Evolutionary conservation across 495 filamentous ascomycete species (phyloP).

Genomic region (Daldinia concentrica): DNA sequence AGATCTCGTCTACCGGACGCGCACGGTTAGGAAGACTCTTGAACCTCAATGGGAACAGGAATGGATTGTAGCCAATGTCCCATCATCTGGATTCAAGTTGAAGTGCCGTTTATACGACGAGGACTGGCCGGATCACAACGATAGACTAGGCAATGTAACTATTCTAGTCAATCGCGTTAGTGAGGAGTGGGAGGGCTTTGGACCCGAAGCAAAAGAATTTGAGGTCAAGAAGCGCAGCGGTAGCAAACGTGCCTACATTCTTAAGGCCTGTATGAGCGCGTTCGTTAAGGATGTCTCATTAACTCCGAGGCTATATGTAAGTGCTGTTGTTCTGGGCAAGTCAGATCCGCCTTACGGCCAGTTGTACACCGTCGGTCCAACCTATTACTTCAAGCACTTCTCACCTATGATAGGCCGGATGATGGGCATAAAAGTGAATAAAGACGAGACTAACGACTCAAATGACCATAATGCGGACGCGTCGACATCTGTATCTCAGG

Average conservation of each 20-base stretch:
- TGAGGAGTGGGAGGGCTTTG: slow-evolving; percentile 73
- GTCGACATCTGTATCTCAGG: slow-evolving; percentile 24
- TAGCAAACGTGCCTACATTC: slow-evolving; percentile 83
- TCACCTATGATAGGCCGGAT: slow-evolving; percentile 89
- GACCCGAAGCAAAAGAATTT: slow-evolving; percentile 64
- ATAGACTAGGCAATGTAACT: slow-evolving; percentile 84
- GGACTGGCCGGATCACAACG: slow-evolving; percentile 85
- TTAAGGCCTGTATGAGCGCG: slow-evolving; percentile 67
- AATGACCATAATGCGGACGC: slow-evolving; percentile 39
- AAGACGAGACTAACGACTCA: slow-evolving; percentile 50
- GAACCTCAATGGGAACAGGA: slow-evolving; percentile 84
- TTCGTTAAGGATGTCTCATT: slow-evolving; percentile 66
- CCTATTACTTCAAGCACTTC: slow-evolving; percentile 83
- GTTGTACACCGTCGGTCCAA: slow-evolving; percentile 79
- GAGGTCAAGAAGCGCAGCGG: slow-evolving; percentile 83
- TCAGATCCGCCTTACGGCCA: slow-evolving; percentile 78
- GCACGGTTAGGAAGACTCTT: slow-evolving; percentile 72
- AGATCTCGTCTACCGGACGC: slow-evolving; percentile 73
- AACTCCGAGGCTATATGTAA: slow-evolving; percentile 67
- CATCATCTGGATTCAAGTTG: slow-evolving; percentile 76
- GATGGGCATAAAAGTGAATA: slow-evolving; percentile 75
- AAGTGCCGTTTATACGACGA: slow-evolving; percentile 89
- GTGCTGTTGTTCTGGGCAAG: slow-evolving; percentile 76
- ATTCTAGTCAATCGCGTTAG: slow-evolving; percentile 66
- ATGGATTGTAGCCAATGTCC: slow-evolving; percentile 89